Evolutionary conservation across 768 basidiomycete species (phyloP), one percentile per base, ranked within the genome.

Genomic region (Lentinula sp.): DNA sequence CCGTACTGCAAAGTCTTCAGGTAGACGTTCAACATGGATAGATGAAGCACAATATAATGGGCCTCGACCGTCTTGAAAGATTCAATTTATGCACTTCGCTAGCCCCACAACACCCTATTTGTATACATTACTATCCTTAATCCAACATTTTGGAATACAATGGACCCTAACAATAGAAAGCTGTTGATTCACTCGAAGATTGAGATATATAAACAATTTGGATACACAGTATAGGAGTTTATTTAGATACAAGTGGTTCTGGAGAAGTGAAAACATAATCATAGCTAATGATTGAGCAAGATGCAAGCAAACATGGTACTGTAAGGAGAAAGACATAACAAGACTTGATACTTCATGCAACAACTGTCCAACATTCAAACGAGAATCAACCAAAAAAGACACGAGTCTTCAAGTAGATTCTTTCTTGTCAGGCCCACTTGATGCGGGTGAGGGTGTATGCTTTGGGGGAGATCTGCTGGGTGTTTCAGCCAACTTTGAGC

Each of bases 401-500:
- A 50, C 8, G 2, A 18, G 15, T 34, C n/a, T 21, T 39, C 37
- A 54, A n/a, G 28, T 13, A 42, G 57, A n/a, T 45, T 60, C 59
- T 40, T 60, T 60, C 50, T 51, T 60, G 49, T 60, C 59, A 51
- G 16, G 37, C 34, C 49, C 59, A 60, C 45, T 59, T 40, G 59
- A 39, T 50, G 37, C n/a, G 49, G 59, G 59, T 60, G 59, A 60
- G 49, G 59, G 59, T 3, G 59, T 60, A 51, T 60, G 48, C 31
- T 60, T 60, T 37, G 59, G 58, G 31, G 58, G 59, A 52, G 59
- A 60, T 60, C 59, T 60, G 59, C 32, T 60, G 50, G 59, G 35
- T 40, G 31, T 50, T 60, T 60, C 59, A 60, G 59, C 59, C 59
- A 51, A 52, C 40, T 60, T 60, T 60, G 59, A 60, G 50, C 59